Evolutionary conservation across 495 filamentous ascomycete genomes (phyloP).

Genomic region (Barbatosphaeria neglecta): DNA sequence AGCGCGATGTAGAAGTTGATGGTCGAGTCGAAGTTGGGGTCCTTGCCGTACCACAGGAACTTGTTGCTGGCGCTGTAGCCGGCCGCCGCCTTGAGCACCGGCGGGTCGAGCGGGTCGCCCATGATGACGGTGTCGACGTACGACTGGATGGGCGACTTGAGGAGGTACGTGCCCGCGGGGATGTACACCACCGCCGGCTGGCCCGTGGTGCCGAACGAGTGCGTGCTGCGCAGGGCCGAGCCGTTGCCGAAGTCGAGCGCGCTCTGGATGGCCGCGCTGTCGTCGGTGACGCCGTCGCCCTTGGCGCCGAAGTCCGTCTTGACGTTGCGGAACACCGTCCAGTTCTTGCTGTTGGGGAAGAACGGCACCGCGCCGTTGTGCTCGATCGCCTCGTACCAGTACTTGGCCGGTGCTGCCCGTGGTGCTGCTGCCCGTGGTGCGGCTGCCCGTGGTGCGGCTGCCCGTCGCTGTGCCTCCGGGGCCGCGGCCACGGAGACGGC

Average conservation of each 20-base stretch:
- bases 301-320: slow-evolving; percentile 30
- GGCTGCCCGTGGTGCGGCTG: not conserved
- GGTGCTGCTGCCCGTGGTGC: not conserved
- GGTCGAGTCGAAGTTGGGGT: slow-evolving; percentile 35
- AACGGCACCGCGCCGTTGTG: slow-evolving; percentile 29
- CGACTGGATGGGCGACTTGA: slow-evolving; percentile 27
- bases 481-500: not conserved
- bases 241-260: slow-evolving; percentile 13
- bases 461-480: not conserved
- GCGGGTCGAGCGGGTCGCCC: slow-evolving; percentile 51
- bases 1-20: slow-evolving; percentile 64
- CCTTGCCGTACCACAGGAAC: slow-evolving; percentile 43
- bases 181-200: slow-evolving; percentile 40
- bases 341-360: slow-evolving; percentile 19
- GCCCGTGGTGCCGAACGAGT: slow-evolving; percentile 30
- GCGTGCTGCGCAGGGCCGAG: slow-evolving; percentile 11
- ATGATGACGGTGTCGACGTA: slow-evolving; percentile 35
- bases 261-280: slow-evolving; percentile 34
- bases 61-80: slow-evolving; percentile 46
- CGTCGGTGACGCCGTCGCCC: slow-evolving; percentile 44
- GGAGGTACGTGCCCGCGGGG: slow-evolving; percentile 33
- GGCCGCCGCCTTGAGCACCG: slow-evolving; percentile 48
- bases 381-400: slow-evolving; percentile 19
- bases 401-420: not conserved
- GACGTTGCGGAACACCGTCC: slow-evolving; percentile 48